These are phyloP conservation scores for Ophiostoma piceae DNA, from an alignment of 2,329 filamentous ascomycete species.

Conservation along the genomic window DNA sequence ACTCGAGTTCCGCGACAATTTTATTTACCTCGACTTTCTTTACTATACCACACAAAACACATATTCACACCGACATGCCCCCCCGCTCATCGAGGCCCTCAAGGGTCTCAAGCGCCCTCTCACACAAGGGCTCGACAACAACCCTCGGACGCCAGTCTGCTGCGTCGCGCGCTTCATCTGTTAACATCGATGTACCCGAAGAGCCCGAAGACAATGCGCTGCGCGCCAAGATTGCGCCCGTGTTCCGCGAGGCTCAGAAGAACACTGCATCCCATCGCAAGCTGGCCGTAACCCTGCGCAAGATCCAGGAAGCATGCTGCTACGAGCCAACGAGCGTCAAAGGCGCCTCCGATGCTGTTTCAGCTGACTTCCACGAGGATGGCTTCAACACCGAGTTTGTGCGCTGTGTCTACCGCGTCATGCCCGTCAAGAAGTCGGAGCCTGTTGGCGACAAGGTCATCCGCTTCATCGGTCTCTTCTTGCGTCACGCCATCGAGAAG, in stretches of 20 bases:
- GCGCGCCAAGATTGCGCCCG: conserved; percentile 65
- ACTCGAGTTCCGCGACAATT: neutral
- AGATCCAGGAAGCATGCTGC: conserved; percentile 81
- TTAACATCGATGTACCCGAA: conserved; percentile 53
- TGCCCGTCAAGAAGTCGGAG: conserved; percentile 90
- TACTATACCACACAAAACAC: neutral
- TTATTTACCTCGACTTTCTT: neutral
- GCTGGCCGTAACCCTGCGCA: conserved; percentile 77
- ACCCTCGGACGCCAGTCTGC: conserved; percentile 41
- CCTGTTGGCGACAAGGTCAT: conserved; percentile 78
- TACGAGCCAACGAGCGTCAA: conserved; percentile 51
- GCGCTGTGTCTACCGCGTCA: conserved; percentile 72
- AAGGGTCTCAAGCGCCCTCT: conserved; percentile 39
- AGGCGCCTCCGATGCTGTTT: conserved; percentile 37
- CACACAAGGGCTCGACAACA: conserved; percentile 39
- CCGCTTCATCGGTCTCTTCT: conserved; percentile 80
- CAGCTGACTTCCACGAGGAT: conserved; percentile 70
- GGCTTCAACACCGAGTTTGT: conserved; percentile 84
- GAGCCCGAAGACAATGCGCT: conserved; percentile 67
- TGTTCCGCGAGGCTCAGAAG: conserved; percentile 78
- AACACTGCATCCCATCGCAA: conserved; percentile 89
- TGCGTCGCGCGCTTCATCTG: conserved; percentile 45
- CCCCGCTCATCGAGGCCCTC: conserved; percentile 45
- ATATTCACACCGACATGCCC: conserved; percentile 41
- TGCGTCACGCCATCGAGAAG: conserved; percentile 66